Conservation (phyloP, 108 stramenopile species). For the Aureococcus anophagefferens region DNA sequence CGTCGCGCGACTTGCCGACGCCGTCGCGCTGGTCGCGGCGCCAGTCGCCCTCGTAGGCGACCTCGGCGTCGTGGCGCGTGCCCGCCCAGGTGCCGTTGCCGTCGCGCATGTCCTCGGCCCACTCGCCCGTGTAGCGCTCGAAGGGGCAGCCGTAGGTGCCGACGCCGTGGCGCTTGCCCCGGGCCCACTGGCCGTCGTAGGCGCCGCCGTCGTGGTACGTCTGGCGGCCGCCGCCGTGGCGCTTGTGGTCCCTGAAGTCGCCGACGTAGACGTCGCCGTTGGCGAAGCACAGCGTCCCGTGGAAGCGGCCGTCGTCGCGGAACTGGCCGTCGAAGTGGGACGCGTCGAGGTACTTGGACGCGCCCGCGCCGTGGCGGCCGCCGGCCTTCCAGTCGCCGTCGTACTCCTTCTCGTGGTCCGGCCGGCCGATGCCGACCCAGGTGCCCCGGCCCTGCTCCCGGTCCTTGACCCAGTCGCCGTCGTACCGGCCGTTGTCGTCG, state of each 20-base stretch:
- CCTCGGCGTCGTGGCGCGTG: not conserved
- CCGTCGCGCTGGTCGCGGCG: not conserved
- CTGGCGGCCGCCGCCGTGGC: not conserved
- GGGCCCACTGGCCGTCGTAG: not conserved
- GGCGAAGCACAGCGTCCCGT: not conserved
- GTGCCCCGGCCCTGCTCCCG: not conserved
- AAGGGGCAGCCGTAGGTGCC: not conserved
- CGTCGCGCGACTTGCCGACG: not conserved
- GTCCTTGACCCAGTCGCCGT: not conserved
- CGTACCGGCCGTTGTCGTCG: not conserved
- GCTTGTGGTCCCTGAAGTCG: not conserved
- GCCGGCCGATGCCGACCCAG: not conserved
- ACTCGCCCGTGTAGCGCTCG: not conserved
- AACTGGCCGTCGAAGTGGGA: not conserved
- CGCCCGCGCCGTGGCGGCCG: not conserved
- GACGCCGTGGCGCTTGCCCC: not conserved
- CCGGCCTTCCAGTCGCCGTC: not conserved
- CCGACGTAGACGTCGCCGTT: not conserved
- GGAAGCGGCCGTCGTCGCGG: not conserved
- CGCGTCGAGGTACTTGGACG: not conserved
- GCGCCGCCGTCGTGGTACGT: not conserved
- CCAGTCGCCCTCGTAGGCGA: not conserved
- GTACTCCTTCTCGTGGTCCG: constrained; percentile 1
- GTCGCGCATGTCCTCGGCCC: not conserved
- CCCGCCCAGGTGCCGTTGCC: not conserved